Conservation (phyloP, 1,284 basidiomycete species). For the Tylopilus sp. region DNA sequence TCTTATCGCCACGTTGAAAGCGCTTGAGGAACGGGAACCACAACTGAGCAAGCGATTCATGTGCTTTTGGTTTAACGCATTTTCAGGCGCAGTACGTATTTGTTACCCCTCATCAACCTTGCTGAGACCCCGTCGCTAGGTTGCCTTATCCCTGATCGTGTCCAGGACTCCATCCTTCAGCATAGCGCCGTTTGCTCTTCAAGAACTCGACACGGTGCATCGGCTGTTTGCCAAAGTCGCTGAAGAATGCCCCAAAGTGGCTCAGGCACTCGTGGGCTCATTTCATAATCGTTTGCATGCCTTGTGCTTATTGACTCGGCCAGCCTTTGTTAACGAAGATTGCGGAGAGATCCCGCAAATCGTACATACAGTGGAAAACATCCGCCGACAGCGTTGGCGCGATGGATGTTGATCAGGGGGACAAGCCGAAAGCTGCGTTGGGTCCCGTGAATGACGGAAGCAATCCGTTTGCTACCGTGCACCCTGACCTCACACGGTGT, state of each 20-base stretch:
- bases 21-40: slow-evolving; percentile 57
- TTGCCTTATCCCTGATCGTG: slow-evolving; percentile 59
- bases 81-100: slow-evolving; percentile 66
- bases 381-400: slow-evolving; percentile 14
- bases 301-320: slow-evolving; percentile 9
- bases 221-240: slow-evolving; percentile 47
- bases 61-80: slow-evolving; percentile 76
- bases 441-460: slow-evolving; percentile 3
- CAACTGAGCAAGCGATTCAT: slow-evolving; percentile 65
- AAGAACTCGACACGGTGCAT: slow-evolving; percentile 47
- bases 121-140: slow-evolving; percentile 37
- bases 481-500: slow-evolving; percentile 24
- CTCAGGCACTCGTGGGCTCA: slow-evolving; percentile 45
- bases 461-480: slow-evolving; percentile 21
- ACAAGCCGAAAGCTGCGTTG: slow-evolving; percentile 1
- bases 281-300: not conserved
- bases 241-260: slow-evolving; percentile 42
- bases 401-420: slow-evolving; percentile 29
- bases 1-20: slow-evolving; percentile 58
- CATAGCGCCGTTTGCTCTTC: slow-evolving; percentile 49
- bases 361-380: slow-evolving; percentile 37
- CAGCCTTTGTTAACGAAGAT: slow-evolving; percentile 52
- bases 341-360: slow-evolving; percentile 41
- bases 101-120: not conserved
- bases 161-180: slow-evolving; percentile 51